Evolutionary conservation across 352 stramenopile species (phyloP).

Genomic region (Peronospora belbahrii): DNA sequence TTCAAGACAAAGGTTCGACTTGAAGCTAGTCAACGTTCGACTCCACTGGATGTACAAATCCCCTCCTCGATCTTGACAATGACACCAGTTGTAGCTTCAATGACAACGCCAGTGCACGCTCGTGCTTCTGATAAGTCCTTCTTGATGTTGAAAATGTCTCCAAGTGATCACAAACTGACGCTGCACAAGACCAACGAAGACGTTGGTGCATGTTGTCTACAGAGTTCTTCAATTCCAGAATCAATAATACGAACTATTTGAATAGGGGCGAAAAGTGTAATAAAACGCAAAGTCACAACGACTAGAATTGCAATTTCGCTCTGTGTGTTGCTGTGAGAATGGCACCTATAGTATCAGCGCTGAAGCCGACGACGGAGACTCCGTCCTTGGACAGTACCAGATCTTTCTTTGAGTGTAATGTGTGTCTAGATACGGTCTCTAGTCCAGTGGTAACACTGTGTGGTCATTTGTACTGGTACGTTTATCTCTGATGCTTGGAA

Average conservation of each 20-base stretch:
- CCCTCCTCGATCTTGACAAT: conserved; percentile 1
- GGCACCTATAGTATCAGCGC: conserved; percentile 2
- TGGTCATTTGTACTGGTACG: conserved; percentile 86
- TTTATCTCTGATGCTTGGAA: background rate
- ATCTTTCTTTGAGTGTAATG: conserved; percentile 81
- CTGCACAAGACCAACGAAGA: conserved; percentile 23
- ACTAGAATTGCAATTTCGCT: background rate
- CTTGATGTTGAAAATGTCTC: conserved; percentile 31
- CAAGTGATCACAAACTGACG: conserved; percentile 40
- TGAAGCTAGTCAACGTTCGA: background rate
- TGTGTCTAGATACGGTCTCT: conserved; percentile 81
- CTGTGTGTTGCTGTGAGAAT: conserved; percentile 6
- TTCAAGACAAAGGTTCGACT: background rate
- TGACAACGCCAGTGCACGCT: conserved; percentile 32
- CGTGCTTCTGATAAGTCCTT: conserved; percentile 4
- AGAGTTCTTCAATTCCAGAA: conserved; percentile 22
- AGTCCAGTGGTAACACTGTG: conserved; percentile 87
- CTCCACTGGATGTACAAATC: conserved; percentile 21
- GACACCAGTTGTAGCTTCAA: background rate
- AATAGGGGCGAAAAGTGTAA: conserved; percentile 3
- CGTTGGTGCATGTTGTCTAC: conserved; percentile 10
- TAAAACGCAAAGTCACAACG: background rate
- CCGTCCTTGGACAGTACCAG: conserved; percentile 18
- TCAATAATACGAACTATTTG: background rate
- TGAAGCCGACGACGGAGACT: background rate